These are phyloP conservation scores for Sugiyamaella valdiviana DNA, from an alignment of 805 yeast genomes.

Conservation along the genomic window DNA sequence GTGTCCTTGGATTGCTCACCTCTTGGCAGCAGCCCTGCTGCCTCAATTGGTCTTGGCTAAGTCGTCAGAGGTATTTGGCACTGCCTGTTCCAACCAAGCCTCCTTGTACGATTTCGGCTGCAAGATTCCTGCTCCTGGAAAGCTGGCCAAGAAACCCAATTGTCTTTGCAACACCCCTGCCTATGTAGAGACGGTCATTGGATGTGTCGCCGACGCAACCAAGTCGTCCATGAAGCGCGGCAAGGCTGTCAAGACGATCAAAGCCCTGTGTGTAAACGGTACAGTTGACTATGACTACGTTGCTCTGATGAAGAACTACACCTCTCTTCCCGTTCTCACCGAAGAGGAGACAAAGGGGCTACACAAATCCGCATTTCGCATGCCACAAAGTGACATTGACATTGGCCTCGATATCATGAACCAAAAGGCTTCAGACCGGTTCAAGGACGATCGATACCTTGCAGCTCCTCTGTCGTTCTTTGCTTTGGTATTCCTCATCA, in stretches of 20 bases:
- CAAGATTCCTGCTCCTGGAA: conserved; percentile 3
- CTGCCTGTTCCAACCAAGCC: conserved; percentile 2
- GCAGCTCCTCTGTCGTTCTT: conserved; percentile 12
- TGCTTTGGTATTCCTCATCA: conserved; percentile 10
- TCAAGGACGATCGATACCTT: not conserved
- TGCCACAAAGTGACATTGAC: conserved; percentile 5
- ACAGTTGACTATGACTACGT: conserved; percentile 4
- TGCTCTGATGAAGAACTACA: conserved; percentile 1
- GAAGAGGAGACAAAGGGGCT: conserved; percentile 1
- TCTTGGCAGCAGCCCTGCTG: not conserved
- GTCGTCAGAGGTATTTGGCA: conserved; percentile 1
- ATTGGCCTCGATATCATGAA: conserved; percentile 1
- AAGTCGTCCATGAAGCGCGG: not conserved
- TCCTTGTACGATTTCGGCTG: conserved; percentile 6
- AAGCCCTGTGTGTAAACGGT: conserved; percentile 5
- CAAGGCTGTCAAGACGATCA: not conserved
- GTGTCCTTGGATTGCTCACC: not conserved
- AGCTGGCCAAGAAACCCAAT: not conserved
- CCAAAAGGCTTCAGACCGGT: not conserved
- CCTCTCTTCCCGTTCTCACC: not conserved
- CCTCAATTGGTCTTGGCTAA: not conserved
- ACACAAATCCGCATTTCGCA: conserved; percentile 1
- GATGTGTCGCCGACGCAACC: conserved; percentile 9
- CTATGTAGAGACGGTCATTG: conserved; percentile 13
- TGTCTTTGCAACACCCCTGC: conserved; percentile 6